Base-by-base conservation (phyloP, 2,329 filamentous ascomycete genomes). In the Epichloe hybrida region DNA sequence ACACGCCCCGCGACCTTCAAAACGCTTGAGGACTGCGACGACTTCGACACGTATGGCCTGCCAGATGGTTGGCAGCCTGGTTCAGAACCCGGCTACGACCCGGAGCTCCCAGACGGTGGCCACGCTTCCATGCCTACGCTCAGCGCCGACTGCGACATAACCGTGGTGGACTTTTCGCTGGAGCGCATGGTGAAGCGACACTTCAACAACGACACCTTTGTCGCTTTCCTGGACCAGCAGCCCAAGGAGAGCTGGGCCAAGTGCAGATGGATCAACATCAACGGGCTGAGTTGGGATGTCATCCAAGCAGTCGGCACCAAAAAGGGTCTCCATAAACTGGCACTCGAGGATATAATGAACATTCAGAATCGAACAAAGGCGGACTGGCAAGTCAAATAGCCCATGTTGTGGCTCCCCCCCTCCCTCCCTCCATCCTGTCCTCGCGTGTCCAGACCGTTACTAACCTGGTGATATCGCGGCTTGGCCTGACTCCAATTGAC, bases 251-350 rank as follows among this genome's bases (percentile, higher is more conserved):
- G 74, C 1, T 91, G 87, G 82, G 80, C 82, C 23, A 79, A 80
- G 53, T 94, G 88, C 61, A 78, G 91, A 15, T 97, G 91, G 91
- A 93, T 97, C 69, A 95, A 91, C 59, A 82, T 96, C 61, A 96
- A 96, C 64, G 89, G 91, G 0, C 69, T 96, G n/a, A 93, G 86
- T 58, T 96, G 88, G 87, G 91, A 97, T 67, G 89, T 96, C 2
- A 94, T 97, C 55, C 80, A 86, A 58, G 74, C 80, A 1, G 69
- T 96, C 36, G 88, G 88, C 21, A 84, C 83, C 57, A 73, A 88
- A 60, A 94, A 93, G 63, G 75, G 79, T 37, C 71, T 97, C 45
- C 90, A 96, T 64, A 79, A 83, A 55, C 73, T 96, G 50, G 88
- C 91, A 0, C 81, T 97, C 58, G 91, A 97, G 65, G 91, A 97